Percentiles rank a stretch among this genome's conserved stretches.
These are phyloP conservation scores for Daldinia bambusicola DNA, from an alignment of 495 filamentous ascomycete genomes.

Conservation along the genomic window DNA sequence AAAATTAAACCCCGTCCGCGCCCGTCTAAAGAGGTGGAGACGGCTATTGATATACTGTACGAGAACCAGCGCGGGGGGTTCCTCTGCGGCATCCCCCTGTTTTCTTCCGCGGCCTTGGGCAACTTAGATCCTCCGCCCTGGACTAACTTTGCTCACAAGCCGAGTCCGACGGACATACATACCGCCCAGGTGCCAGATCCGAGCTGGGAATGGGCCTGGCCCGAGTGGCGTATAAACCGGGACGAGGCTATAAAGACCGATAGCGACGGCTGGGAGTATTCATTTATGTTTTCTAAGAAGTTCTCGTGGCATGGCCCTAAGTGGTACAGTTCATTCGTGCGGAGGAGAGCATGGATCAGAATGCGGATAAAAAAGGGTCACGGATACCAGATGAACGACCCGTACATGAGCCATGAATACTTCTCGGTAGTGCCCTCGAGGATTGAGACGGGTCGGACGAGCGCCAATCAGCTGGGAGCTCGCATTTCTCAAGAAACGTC, in stretches of 20 bases:
- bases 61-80: conserved; percentile 91
- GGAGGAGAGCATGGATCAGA: conserved; percentile 87
- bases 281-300: conserved; percentile 78
- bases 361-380: conserved; percentile 73
- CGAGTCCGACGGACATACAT: conserved; percentile 84
- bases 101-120: conserved; percentile 84
- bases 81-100: conserved; percentile 87
- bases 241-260: conserved; percentile 77
- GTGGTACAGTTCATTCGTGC: conserved; percentile 93
- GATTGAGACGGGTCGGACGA: conserved; percentile 5
- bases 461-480: conserved; percentile 23
- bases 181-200: conserved; percentile 95
- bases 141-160: conserved; percentile 77
- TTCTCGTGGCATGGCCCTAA: conserved; percentile 92
- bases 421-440: conserved; percentile 75
- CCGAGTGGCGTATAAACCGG: conserved; percentile 93
- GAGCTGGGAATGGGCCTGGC: conserved; percentile 96
- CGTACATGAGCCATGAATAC: conserved; percentile 80
- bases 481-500: conserved; percentile 46
- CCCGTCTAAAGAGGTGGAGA: conserved; percentile 54
- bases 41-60: conserved; percentile 86
- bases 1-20: conserved; percentile 16
- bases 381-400: conserved; percentile 52
- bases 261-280: conserved; percentile 96
- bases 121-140: conserved; percentile 87